Evolutionary conservation across 257 asterid genomes (phyloP), one percentile per base, ranked within the genome.

Genomic region (Verbascum thapsus): DNA sequence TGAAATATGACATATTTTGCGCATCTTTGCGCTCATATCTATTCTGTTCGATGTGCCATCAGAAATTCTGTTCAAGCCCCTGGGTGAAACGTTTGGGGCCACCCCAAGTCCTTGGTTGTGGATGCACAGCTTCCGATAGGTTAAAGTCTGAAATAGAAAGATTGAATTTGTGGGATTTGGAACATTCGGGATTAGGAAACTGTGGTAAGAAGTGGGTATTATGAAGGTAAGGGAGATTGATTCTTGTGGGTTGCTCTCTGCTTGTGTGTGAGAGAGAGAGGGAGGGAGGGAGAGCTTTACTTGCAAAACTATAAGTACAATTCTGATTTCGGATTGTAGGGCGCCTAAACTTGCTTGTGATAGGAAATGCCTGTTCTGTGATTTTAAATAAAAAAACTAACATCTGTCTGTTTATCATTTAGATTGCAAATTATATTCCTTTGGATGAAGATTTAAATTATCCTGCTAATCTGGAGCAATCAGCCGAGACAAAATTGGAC

Each of bases 391-490:
- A 26, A 52, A 34, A 30, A 72, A 41, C 53, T 71, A 45, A 67
- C 57, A 37, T 68, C 20, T 66, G 51, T 59, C 45, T 69, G 44
- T 61, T 76, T 73, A 39, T 61, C 38, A 55, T 64, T 30, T 77
- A 94, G 99, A 90, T 90, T 81, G 95, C 99, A 70, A 94, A 90
- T 76, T 94, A 87, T 72, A 64, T 87, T 87, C 95, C 94, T 42
- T 52, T 80, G 74, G 89, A 90, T 63, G 97, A 87, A 74, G 97
- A 94, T 67, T 79, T 94, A 61, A 79, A 94, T 67, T 94, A 87
- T 77, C 99, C 98, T 35, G 74, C 83, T 70, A 94, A 82, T 82
- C 83, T 94, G 87, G 96, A 90, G 88, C 87, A 74, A 67, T 74
- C 85, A 44, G 77, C 83, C n/a, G 87, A 82, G 73, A 64, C 68